A percentile compares a stretch with the other conserved stretches of the same genome.
These are phyloP conservation scores for Silene vulgaris DNA, from an alignment of 179 eudicot species.

Conservation along the genomic window DNA sequence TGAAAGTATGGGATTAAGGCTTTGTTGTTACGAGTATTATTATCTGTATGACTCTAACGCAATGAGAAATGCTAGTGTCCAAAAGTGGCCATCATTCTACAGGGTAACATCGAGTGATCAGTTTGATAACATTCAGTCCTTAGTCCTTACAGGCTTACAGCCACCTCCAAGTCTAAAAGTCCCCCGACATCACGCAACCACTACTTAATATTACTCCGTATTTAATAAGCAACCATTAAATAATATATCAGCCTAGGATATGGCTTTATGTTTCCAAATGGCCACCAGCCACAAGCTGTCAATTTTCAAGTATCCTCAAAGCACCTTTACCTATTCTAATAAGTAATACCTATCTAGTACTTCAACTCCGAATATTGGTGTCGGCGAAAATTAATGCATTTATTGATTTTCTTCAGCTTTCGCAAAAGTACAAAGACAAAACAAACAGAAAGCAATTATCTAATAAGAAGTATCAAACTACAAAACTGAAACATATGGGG, in stretches of 20 bases:
- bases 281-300: neutral
- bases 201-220: too few relatives aligned
- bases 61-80: neutral
- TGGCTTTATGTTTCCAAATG: neutral
- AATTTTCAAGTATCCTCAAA: neutral
- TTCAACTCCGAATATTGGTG: constrained; percentile 3
- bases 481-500: constrained; percentile 10
- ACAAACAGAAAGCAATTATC: neutral
- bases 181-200: neutral
- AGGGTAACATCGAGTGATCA: neutral
- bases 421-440: constrained; percentile 10
- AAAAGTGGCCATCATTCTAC: constrained; percentile 4
- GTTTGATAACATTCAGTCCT: neutral
- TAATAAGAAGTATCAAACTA: constrained; percentile 1
- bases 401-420: neutral
- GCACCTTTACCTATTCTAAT: neutral
- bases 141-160: neutral
- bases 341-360: neutral
- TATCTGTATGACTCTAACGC: neutral
- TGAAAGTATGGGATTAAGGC: neutral
- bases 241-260: neutral
- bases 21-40: neutral
- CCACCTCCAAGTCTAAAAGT: neutral
- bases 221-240: neutral
- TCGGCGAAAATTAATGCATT: neutral